Evolutionary conservation across 1,284 basidiomycete genomes (phyloP).

Genomic region (Puccinia triticina): DNA sequence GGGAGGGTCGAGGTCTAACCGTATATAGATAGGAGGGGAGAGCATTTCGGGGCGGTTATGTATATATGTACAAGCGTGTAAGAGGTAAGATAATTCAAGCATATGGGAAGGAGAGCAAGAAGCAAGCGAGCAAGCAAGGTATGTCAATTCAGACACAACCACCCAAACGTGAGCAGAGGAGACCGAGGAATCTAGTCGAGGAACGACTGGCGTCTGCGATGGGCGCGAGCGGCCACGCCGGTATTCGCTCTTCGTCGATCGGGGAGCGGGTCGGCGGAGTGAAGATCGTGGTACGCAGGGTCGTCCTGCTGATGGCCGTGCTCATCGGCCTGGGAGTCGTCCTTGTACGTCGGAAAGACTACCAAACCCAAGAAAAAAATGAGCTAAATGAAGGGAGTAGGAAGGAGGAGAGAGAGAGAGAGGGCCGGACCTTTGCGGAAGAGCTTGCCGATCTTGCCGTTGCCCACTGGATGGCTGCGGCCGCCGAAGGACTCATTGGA

Average conservation of each 20-base stretch:
- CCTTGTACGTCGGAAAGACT: slow-evolving; percentile 10
- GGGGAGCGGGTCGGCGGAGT: not conserved
- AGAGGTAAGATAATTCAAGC: no score
- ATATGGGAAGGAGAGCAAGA: not conserved
- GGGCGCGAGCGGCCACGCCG: not conserved
- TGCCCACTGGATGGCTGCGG: not conserved
- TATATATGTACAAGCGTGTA: no score
- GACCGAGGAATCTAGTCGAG: not conserved
- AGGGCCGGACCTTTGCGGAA: slow-evolving; percentile 39
- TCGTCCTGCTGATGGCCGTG: not conserved
- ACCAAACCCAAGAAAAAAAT: not conserved
- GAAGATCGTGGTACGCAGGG: not conserved
- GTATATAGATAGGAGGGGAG: no score
- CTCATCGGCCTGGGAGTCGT: not conserved
- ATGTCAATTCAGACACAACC: not conserved
- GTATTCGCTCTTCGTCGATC: not conserved
- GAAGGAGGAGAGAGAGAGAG: not conserved
- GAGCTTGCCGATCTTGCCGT: slow-evolving; percentile 40
- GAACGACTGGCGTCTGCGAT: slow-evolving; percentile 8
- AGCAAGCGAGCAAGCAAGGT: not conserved
- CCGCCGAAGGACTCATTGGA: slow-evolving; percentile 13
- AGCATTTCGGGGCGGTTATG: no score
- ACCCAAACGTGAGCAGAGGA: not conserved
- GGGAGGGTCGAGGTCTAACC: no score
- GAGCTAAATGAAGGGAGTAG: not conserved